A percentile compares a stretch with the other conserved stretches of the same genome.
phyloP scores from a whole-genome alignment of 495 filamentous ascomycete species.

The Aspergillus olivimuriae region DNA sequence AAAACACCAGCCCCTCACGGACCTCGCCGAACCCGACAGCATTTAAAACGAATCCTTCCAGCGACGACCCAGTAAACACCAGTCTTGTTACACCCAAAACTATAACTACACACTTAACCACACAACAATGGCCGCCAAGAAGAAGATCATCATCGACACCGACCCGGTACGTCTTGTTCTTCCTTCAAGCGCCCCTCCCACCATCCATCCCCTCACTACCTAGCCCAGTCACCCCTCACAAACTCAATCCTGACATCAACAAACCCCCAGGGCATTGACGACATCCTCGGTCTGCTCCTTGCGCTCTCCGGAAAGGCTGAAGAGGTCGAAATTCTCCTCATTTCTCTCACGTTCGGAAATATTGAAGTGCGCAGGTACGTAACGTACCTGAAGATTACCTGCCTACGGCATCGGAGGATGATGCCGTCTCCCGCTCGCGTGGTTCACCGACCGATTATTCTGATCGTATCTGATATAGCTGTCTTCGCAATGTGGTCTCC shows the following conservation, averaged over 20 bases:
- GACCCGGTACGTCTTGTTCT: constrained; percentile 57
- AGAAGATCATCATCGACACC: constrained; percentile 86
- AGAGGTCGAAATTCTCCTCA: constrained; percentile 80
- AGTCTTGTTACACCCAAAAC: no score
- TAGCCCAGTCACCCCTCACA: not conserved
- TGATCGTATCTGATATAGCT: constrained; percentile 43
- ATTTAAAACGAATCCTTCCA: no score
- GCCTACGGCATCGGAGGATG: not conserved
- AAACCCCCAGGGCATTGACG: constrained; percentile 79
- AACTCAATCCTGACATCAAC: no score
- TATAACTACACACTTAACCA: no score
- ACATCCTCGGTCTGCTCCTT: constrained; percentile 79
- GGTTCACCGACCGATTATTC: no score
- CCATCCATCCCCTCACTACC: not conserved
- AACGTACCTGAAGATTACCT: not conserved
- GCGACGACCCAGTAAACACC: no score
- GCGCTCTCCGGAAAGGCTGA: constrained; percentile 77
- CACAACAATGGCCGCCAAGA: constrained; percentile 23
- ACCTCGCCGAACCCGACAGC: no score
- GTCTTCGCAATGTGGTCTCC: constrained; percentile 81
- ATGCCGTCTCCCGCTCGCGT: no score
- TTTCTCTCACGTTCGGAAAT: constrained; percentile 92
- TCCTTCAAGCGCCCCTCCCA: not conserved
- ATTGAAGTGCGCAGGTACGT: constrained; percentile 69
- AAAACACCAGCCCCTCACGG: no score